phyloP scores from a whole-genome alignment of 129 eudicot species.

The Artemisia tridentata region DNA sequence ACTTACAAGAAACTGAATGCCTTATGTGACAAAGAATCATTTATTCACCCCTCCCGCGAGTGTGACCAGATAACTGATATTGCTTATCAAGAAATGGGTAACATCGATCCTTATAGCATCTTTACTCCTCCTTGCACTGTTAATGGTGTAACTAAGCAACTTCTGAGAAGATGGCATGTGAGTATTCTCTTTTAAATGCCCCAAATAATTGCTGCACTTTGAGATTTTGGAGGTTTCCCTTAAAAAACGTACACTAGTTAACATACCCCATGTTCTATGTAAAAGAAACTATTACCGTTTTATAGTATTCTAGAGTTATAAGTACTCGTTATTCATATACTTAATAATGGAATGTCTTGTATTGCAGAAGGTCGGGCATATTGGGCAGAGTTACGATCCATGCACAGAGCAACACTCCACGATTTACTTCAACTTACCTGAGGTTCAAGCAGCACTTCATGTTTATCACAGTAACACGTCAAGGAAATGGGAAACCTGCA shows the following conservation, averaged over 20 bases:
- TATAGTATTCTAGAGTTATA: not conserved
- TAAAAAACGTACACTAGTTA: too few relatives aligned
- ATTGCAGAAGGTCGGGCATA: conserved; percentile 56
- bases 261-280: too few relatives aligned
- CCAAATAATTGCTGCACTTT: not conserved
- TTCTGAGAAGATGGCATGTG: conserved; percentile 59
- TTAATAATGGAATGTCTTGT: conserved; percentile 21
- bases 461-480: conserved; percentile 43
- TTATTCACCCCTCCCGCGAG: conserved; percentile 40
- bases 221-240: conserved; percentile 33
- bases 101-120: conserved; percentile 85
- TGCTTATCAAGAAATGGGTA: conserved; percentile 72
- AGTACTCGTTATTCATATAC: not conserved
- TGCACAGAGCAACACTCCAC: conserved; percentile 90
- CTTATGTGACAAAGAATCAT: conserved; percentile 59
- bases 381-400: conserved; percentile 82
- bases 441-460: conserved; percentile 94
- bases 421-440: conserved; percentile 78
- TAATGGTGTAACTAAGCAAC: conserved; percentile 38
- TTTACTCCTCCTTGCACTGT: conserved; percentile 87
- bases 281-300: too few relatives aligned
- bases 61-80: conserved; percentile 49
- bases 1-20: conserved; percentile 65
- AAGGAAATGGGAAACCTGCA: conserved; percentile 82
- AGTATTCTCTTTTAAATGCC: conserved; percentile 32